Conservation (phyloP, 306 rosid genomes). For the Carpinus fangiana region DNA sequence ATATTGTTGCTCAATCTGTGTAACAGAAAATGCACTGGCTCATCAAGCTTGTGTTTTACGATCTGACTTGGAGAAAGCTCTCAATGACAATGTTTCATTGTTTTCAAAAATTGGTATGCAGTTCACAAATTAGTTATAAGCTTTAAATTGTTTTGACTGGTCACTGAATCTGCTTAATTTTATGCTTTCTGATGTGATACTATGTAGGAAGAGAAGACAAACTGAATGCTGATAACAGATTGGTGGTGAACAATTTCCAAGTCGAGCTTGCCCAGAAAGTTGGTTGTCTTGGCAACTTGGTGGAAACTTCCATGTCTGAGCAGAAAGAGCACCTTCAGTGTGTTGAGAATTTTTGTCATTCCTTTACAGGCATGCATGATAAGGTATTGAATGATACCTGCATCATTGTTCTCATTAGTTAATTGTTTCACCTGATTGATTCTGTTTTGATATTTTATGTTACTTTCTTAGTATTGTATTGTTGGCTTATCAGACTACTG, state of each 20-base stretch:
- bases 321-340: conserved; percentile 79
- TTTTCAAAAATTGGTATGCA: conserved; percentile 77
- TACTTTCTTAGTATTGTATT: background rate
- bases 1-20: conserved; percentile 27
- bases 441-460: background rate
- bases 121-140: background rate
- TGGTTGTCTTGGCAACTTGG: conserved; percentile 73
- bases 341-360: conserved; percentile 65
- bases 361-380: conserved; percentile 65
- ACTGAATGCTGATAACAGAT: conserved; percentile 63
- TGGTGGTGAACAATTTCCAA: conserved; percentile 71
- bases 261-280: conserved; percentile 66
- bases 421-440: background rate
- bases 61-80: conserved; percentile 85
- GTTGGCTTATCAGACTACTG: background rate
- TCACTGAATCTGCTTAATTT: background rate
- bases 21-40: conserved; percentile 81
- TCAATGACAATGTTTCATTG: conserved; percentile 66
- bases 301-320: conserved; percentile 57
- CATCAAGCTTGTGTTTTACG: conserved; percentile 77
- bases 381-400: conserved; percentile 43
- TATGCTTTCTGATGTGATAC: background rate
- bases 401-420: background rate
- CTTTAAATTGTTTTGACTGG: conserved; percentile 1
- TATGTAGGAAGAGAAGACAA: conserved; percentile 81